Conservation (phyloP, 1,284 basidiomycete genomes). For the Fomitopsis palustris region DNA sequence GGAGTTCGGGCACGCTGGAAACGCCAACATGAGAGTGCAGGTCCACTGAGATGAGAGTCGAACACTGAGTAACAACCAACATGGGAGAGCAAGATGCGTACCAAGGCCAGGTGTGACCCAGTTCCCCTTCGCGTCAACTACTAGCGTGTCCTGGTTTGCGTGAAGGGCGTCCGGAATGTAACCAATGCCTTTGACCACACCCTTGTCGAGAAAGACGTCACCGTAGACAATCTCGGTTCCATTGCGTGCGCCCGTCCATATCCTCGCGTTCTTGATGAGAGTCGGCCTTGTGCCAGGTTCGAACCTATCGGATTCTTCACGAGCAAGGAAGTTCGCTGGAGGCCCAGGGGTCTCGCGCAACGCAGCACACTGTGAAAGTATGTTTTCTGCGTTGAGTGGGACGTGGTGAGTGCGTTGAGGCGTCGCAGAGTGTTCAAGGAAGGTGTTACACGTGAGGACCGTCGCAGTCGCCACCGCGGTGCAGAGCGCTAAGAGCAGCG, state of each 20-base stretch:
- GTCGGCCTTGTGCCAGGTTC: constrained; percentile 63
- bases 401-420: constrained; percentile 21
- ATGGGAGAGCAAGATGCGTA: constrained; percentile 21
- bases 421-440: constrained; percentile 4
- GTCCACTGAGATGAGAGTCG: not conserved
- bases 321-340: constrained; percentile 44
- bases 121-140: constrained; percentile 54
- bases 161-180: constrained; percentile 41
- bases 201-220: constrained; percentile 56
- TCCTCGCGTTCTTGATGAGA: constrained; percentile 72
- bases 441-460: constrained; percentile 17
- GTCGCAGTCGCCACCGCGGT: constrained; percentile 17
- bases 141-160: constrained; percentile 36
- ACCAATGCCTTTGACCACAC: constrained; percentile 56
- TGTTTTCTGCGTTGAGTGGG: constrained; percentile 42
- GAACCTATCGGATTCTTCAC: constrained; percentile 69
- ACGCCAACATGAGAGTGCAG: constrained; percentile 39
- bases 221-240: constrained; percentile 63
- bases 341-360: constrained; percentile 44
- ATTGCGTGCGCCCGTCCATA: constrained; percentile 75
- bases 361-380: constrained; percentile 44
- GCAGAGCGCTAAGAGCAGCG: constrained; percentile 15
- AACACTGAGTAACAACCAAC: not conserved
- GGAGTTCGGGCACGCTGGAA: constrained; percentile 44
- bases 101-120: constrained; percentile 71